Conservation (phyloP, 1,139 yeast species). For the Debaryomycetaceae sp. region DNA sequence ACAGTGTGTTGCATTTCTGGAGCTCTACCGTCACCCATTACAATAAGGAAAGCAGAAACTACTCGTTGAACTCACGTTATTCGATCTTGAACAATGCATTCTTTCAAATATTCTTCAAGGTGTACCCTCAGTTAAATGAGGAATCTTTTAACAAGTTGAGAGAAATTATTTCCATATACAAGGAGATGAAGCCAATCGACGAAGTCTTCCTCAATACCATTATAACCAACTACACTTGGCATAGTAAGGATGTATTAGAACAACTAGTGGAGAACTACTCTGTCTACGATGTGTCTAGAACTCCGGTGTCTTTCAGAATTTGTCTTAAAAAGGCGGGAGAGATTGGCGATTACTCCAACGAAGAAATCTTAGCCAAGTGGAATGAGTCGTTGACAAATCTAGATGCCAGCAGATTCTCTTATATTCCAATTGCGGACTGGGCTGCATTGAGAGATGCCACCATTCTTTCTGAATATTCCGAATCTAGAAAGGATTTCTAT, state of each 20-base stretch:
- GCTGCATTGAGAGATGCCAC: constrained; percentile 81
- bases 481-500: constrained; percentile 52
- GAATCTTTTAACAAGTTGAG: constrained; percentile 60
- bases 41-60: constrained; percentile 31
- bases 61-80: constrained; percentile 52
- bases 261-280: constrained; percentile 62
- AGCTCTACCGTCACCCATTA: constrained; percentile 56
- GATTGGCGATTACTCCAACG: constrained; percentile 48
- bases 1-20: constrained; percentile 64
- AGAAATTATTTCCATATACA: constrained; percentile 55
- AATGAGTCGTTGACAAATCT: constrained; percentile 50
- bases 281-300: constrained; percentile 53
- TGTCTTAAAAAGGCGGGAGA: constrained; percentile 72
- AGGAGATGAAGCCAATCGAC: constrained; percentile 56
- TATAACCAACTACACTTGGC: constrained; percentile 69
- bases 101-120: constrained; percentile 63
- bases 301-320: constrained; percentile 74
- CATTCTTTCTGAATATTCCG: constrained; percentile 42
- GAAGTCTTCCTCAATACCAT: constrained; percentile 79
- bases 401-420: constrained; percentile 52
- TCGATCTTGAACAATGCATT: constrained; percentile 66
- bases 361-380: constrained; percentile 61
- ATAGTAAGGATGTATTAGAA: constrained; percentile 59
- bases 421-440: constrained; percentile 85
- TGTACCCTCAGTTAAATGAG: constrained; percentile 50